phyloP scores from a whole-genome alignment of 306 rosid genomes.

The Quercus gilva region DNA sequence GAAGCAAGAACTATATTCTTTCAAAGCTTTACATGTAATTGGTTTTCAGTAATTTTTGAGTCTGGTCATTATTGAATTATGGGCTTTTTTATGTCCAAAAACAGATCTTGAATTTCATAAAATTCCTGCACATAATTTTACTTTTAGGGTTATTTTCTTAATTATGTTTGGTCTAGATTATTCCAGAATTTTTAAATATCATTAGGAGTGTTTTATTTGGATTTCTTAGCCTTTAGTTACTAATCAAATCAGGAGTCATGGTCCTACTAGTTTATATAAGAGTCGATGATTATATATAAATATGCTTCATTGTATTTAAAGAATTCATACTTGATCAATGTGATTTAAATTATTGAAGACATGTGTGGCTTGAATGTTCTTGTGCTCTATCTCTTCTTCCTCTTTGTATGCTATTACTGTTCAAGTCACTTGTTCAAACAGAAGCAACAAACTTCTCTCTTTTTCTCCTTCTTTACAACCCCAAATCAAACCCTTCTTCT shows the following conservation, averaged over 20 bases:
- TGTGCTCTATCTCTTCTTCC: not conserved
- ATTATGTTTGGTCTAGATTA: not conserved
- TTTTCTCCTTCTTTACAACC: too few species aligned
- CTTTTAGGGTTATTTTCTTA: not conserved
- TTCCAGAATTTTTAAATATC: not conserved
- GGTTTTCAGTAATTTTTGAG: not conserved
- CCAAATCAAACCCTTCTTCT: too few species aligned
- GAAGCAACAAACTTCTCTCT: too few species aligned
- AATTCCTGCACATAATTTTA: not conserved
- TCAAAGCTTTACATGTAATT: not conserved
- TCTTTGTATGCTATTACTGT: not conserved
- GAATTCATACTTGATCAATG: not conserved
- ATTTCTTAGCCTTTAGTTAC: not conserved
- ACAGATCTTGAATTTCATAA: not conserved
- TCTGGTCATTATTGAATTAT: not conserved
- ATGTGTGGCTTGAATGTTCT: not conserved
- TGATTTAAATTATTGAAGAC: not conserved
- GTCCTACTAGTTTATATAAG: not conserved
- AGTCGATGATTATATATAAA: not conserved
- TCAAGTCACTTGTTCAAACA: too few species aligned
- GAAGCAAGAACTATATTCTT: not conserved
- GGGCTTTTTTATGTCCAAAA: not conserved
- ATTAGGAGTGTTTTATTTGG: not conserved
- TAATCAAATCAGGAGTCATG: not conserved
- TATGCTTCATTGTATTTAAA: not conserved